These are phyloP conservation scores for Talaromyces trachyspermus DNA, from an alignment of 495 filamentous ascomycete genomes.

Conservation along the genomic window DNA sequence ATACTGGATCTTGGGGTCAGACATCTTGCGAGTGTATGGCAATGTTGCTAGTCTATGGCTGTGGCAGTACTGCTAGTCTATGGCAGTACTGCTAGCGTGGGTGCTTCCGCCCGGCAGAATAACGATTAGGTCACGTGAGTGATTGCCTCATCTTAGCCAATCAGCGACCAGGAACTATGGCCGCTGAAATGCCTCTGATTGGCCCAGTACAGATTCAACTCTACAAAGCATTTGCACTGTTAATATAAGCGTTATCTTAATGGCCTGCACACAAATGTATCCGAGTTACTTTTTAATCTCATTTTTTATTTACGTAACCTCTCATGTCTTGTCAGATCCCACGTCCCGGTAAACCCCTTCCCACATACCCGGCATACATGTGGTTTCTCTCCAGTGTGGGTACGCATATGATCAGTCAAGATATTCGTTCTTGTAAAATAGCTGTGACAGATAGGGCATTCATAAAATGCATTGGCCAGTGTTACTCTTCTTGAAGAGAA, in stretches of 20 bases:
- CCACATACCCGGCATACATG: conserved; percentile 16
- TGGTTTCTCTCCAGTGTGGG: conserved; percentile 21
- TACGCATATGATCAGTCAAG: conserved; percentile 17
- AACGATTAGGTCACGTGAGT: conserved; percentile 1
- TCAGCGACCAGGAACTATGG: no score
- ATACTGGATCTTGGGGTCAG: conserved; percentile 73
- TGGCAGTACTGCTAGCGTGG: no score
- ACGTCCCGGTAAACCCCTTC: conserved; percentile 16
- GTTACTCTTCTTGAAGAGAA: conserved; percentile 8
- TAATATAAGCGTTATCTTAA: no score
- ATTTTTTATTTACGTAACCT: conserved; percentile 17
- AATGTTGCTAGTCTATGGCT: no score
- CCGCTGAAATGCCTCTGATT: no score
- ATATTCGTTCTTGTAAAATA: conserved; percentile 19
- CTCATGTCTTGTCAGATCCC: conserved; percentile 20
- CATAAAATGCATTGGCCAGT: conserved; percentile 3
- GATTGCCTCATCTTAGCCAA: not conserved
- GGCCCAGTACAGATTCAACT: no score
- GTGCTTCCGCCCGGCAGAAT: conserved; percentile 5
- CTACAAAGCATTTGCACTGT: no score
- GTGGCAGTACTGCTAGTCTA: no score
- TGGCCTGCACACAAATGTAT: no score
- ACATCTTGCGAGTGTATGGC: conserved; percentile 44
- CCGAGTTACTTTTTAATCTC: no score
- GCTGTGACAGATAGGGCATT: conserved; percentile 9